Conservation (phyloP, 164 flowering plant genomes). For the Litsea cubeba region DNA sequence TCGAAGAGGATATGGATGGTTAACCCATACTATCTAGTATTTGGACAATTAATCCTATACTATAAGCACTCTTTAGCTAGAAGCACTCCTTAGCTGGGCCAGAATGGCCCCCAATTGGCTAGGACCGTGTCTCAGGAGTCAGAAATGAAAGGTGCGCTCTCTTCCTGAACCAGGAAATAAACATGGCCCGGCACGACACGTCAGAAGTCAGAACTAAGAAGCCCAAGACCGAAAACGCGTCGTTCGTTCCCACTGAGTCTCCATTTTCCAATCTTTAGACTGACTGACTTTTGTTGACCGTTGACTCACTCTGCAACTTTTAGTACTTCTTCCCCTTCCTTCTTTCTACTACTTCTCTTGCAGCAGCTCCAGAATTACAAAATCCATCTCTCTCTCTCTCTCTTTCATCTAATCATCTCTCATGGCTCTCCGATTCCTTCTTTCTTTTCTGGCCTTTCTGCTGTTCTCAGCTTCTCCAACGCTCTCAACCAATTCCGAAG, state of each 20-base stretch:
- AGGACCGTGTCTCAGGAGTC: too few relatives aligned
- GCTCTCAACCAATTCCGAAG: slow-evolving; percentile 8
- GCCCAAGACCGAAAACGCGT: background rate
- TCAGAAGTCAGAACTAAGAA: too few relatives aligned
- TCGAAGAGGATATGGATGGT: too few relatives aligned
- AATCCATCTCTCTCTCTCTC: background rate
- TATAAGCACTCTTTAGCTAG: too few relatives aligned
- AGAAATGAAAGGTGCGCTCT: too few relatives aligned
- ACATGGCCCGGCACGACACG: background rate
- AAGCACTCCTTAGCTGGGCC: too few relatives aligned
- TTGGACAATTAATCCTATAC: too few relatives aligned
- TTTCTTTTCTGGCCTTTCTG: background rate
- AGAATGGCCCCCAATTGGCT: too few relatives aligned
- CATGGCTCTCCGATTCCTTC: background rate
- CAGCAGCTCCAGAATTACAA: background rate
- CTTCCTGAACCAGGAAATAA: too few relatives aligned
- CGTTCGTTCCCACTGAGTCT: background rate
- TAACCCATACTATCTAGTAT: too few relatives aligned
- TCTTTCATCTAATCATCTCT: background rate
- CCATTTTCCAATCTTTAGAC: background rate
- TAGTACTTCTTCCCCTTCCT: background rate
- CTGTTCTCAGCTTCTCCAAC: background rate
- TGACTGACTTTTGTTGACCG: background rate
- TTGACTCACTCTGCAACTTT: background rate
- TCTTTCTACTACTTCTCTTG: background rate